phyloP scores from a whole-genome alignment of 2,329 filamentous ascomycete genomes.

The Epichloe amarillans region DNA sequence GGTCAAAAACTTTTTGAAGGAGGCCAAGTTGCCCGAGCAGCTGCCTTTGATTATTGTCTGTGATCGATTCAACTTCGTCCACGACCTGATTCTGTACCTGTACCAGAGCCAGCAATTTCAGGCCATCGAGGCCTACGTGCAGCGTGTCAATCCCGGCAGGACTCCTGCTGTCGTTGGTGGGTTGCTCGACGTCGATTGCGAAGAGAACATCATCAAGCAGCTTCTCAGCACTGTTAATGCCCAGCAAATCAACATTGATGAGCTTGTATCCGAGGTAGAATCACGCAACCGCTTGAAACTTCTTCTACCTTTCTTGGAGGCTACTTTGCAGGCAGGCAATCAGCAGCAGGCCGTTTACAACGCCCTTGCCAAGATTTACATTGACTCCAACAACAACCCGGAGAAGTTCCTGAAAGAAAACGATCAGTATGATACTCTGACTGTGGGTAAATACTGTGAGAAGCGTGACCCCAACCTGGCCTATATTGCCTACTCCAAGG shows the following conservation, averaged over 20 bases:
- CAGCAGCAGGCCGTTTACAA: slow-evolving; percentile 96
- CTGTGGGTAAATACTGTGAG: slow-evolving; percentile 95
- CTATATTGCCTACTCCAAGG: slow-evolving; percentile 90
- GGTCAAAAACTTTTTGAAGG: slow-evolving; percentile 98
- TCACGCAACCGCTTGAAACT: slow-evolving; percentile 90
- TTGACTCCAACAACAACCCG: slow-evolving; percentile 95
- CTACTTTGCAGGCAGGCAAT: slow-evolving; percentile 77
- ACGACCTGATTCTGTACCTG: slow-evolving; percentile 88
- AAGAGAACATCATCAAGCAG: slow-evolving; percentile 91
- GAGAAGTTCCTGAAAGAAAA: slow-evolving; percentile 98
- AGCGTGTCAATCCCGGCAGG: slow-evolving; percentile 83
- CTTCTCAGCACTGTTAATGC: slow-evolving; percentile 76
- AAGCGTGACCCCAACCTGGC: slow-evolving; percentile 95
- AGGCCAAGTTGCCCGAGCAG: slow-evolving; percentile 83
- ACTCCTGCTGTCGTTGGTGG: slow-evolving; percentile 90
- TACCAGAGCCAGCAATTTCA: slow-evolving; percentile 99
- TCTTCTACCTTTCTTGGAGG: slow-evolving; percentile 88
- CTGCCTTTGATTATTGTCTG: slow-evolving; percentile 95
- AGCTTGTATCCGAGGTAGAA: slow-evolving; percentile 91
- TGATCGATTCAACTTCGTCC: slow-evolving; percentile 98
- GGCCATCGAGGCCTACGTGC: slow-evolving; percentile 96
- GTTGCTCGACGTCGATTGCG: slow-evolving; percentile 90
- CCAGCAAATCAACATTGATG: slow-evolving; percentile 78
- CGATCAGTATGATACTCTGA: slow-evolving; percentile 84
- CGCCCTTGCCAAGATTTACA: slow-evolving; percentile 97